Evolutionary conservation across 345 rosid species (phyloP), one percentile per base, ranked within the genome.

Genomic region (Gynandropsis gynandra): DNA sequence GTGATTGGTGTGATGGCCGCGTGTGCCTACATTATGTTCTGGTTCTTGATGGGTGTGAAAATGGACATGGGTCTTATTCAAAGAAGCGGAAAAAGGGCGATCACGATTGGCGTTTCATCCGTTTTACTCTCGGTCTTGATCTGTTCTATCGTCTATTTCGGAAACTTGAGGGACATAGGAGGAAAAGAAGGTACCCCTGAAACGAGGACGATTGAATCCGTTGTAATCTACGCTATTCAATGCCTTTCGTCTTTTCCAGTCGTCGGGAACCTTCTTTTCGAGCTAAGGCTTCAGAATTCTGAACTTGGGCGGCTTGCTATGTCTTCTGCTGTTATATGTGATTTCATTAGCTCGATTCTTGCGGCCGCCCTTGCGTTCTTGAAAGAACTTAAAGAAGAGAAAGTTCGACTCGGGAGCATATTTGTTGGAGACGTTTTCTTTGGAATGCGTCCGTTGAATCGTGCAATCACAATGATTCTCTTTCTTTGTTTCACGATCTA

Each of bases 31-130:
- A 59, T 55, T 44, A 42, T 77, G 61, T 78, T 73, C 44, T 53
- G 77, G 56, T 80, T 80, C 71, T 62, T 80, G 52, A 59, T 64
- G 68, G 83, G 71, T 34, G 79, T 80, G 56, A 78, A 80, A 74
- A 73, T 69, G 74, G 81, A 80, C 32, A 40, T 69, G 37, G 24
- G 56, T 14, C 41, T 67, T 41, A 47, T 70, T 17, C 34, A 64
- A 15, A 66, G 16, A 45, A 27, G 63, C 0, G 70, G 70, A 1
- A 69, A 21, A 13, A 69, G 65, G 27, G 61, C 77, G 8, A 24
- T 36, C 0, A 60, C 62, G 13, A 57, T 72, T 17, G 78, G 72
- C 2, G 0, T 70, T 18, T 50, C 64, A 10, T 44, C 76, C 16
- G 56, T 72, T 9, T 4, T 72, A 0, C 52, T 52, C 1, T 85